Evolutionary conservation across 495 filamentous ascomycete genomes (phyloP), one percentile per base, ranked within the genome.

Genomic region (Penicillium canescens): DNA sequence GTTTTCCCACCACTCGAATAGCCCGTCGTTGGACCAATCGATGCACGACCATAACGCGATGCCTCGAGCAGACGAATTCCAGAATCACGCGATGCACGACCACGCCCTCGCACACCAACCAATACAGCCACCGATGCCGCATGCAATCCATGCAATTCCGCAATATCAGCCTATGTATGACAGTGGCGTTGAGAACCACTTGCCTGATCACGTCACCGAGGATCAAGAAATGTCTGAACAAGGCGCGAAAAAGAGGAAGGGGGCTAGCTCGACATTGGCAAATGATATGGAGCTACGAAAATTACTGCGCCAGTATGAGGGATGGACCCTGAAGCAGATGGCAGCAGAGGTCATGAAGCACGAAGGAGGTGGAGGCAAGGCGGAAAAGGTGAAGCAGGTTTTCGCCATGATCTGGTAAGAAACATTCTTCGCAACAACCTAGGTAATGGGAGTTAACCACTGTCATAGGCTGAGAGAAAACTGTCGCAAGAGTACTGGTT

Each of bases 321-420:
- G 86, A 38, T 87, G 90, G 23, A 77, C 75, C 3, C 70, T 98
- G 42, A 83, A 87, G 54, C 90, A 96, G 24, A 90, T 98, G 55
- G 94, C 93, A 4, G 77, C 77, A 28, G 91, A 92, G 66, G 82
- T 88, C n/a, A 74, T 82, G 54, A 85, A 86, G 48, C 84, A 90
- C 56, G 78, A 87, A 65, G 86, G 86, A 34, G 88, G 90, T 12
- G 76, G 76, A 9, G 74, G 74, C 10, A 91, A 91, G 66, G 89
- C 93, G 6, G 94, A 98, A 68, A 88, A 95, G 67, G 89, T 92
- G 38, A 92, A 96, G 54, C 94, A 98, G 75, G 86, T 98, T 21
- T 97, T 97, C 68, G 94, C 94, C 12, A 96, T 98, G 90, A 84
- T 96, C 52, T 98, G 94, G 94, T 97, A 83, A 65, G 73, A 7